Base-by-base conservation (phyloP, 2,329 filamentous ascomycete genomes). In the Alternaria hordeiaustralica region DNA sequence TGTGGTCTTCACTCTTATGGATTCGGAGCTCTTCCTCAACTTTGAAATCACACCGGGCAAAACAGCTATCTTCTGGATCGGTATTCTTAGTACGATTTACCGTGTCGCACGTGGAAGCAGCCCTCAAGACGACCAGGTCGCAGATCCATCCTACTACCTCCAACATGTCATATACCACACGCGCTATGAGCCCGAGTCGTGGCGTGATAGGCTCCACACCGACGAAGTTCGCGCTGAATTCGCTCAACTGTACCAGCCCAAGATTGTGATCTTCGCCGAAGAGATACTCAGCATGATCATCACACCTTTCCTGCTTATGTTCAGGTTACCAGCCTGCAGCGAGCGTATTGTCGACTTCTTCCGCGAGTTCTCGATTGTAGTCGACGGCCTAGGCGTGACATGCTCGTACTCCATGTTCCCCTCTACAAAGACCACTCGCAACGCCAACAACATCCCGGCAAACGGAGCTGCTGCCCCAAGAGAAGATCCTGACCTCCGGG, bases 331-430 rank as follows among this genome's bases (percentile, higher is more conserved):
- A 0, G 91, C 90, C 71, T 96, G 92, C 79, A 95, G 92, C 77
- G 95, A 98, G 70, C 92, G 94, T 63, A 91, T 99, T 67, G 90
- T 98, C 62, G 96, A 99, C 81, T 99, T 99, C 81, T 98, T 99
- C 84, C 90, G 96, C 43, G 96, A 99, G 77, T 97, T 98, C 71
- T 98, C 96, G 0, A 90, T 99, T 21, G 94, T 99, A 71, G 95
- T 99, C 15, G 96, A 99, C 75, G 96, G 96, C 0, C 87, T 99
- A 36, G 96, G 96, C 21, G 95, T 97, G 69, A 93, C 98, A 11
- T 99, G 96, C 80, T 97, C 95, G 1, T 98, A 97, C 81, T 96
- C 96, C 4, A 93, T 97, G 36, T 99, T 99, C 74, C 93, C 97
- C 67, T 98, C 98, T 82, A 94, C 97, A 79, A 95, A 94, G 78